Conservation (phyloP, 2,329 filamentous ascomycete species). For the Aspergillus ochraceus region DNA sequence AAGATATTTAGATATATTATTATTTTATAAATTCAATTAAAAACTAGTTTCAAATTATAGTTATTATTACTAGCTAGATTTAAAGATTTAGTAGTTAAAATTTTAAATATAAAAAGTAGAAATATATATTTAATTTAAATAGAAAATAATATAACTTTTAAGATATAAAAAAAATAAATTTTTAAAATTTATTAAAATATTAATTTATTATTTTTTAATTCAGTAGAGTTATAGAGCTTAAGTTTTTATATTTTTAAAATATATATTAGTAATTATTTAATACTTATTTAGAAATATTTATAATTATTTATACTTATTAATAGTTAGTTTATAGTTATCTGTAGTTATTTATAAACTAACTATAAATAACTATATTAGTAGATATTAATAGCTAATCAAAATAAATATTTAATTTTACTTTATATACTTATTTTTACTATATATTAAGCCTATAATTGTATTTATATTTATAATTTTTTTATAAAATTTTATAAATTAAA, state of each 20-base stretch:
- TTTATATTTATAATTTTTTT: no score
- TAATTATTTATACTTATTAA: neutral
- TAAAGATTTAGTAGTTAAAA: no score
- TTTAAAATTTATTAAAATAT: neutral
- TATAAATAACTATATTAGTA: neutral
- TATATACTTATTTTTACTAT: neutral
- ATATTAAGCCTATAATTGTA: neutral
- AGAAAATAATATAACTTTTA: no score
- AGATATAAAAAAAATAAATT: no score
- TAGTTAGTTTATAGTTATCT: neutral
- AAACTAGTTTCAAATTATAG: no score
- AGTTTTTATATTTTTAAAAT: neutral
- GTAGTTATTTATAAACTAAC: neutral
- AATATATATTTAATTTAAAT: no score
- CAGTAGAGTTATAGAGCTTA: no score
- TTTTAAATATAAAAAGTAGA: no score
- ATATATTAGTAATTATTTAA: neutral
- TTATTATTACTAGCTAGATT: no score
- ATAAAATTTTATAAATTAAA: neutral
- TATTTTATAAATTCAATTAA: no score
- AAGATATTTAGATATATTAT: neutral
- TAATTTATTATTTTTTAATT: neutral
- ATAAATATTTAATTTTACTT: neutral
- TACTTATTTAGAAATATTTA: neutral
- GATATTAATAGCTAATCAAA: neutral